These are phyloP conservation scores for Russula olivacea DNA, from an alignment of 768 basidiomycete genomes.

Conservation along the genomic window DNA sequence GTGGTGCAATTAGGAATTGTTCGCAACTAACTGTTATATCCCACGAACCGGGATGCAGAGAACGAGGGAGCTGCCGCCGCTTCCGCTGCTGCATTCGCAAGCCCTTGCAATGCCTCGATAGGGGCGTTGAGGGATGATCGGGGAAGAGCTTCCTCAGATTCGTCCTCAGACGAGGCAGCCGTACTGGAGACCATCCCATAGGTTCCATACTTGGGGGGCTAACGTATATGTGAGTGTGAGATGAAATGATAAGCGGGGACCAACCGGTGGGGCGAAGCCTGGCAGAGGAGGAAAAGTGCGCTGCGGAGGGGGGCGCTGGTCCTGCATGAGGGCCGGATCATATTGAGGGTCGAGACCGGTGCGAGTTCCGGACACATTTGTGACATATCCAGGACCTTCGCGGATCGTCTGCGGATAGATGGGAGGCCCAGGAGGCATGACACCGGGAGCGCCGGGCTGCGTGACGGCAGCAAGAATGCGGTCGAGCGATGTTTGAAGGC, in stretches of 20 bases:
- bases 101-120: slow-evolving; percentile 88
- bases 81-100: slow-evolving; percentile 94
- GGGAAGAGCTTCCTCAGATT: slow-evolving; percentile 84
- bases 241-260: slow-evolving; percentile 29
- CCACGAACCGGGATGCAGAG: slow-evolving; percentile 50
- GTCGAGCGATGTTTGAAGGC: slow-evolving; percentile 86
- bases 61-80: slow-evolving; percentile 76
- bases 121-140: slow-evolving; percentile 83
- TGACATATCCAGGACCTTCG: slow-evolving; percentile 24
- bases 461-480: slow-evolving; percentile 64
- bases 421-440: slow-evolving; percentile 29
- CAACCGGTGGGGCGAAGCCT: slow-evolving; percentile 85
- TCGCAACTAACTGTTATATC: neutral
- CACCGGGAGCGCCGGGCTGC: slow-evolving; percentile 31
- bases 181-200: slow-evolving; percentile 87
- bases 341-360: slow-evolving; percentile 31
- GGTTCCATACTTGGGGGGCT: slow-evolving; percentile 87
- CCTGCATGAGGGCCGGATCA: slow-evolving; percentile 29
- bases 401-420: slow-evolving; percentile 24
- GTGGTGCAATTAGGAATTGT: slow-evolving; percentile 2
- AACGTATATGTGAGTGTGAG: slow-evolving; percentile 26
- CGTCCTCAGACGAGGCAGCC: slow-evolving; percentile 82
- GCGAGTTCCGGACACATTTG: slow-evolving; percentile 26
- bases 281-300: slow-evolving; percentile 77
- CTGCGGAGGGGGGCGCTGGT: slow-evolving; percentile 29